Base-by-base conservation (phyloP, 805 yeast genomes). In the Saccharomycopsis microspora region DNA sequence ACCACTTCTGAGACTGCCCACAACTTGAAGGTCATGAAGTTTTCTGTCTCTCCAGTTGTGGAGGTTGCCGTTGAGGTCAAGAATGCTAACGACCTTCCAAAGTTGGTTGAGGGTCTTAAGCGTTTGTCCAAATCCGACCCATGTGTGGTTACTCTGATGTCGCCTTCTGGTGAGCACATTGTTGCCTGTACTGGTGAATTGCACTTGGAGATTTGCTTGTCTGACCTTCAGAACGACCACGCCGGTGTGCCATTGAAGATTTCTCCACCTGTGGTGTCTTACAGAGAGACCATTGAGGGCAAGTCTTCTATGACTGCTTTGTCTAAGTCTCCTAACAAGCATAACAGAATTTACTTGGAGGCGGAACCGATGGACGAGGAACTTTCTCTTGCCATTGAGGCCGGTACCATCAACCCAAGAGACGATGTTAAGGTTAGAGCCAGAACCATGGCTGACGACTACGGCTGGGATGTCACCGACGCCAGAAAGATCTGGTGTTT, bases 401-500 rank as follows among this genome's bases (percentile, higher is more conserved):
- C 68, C 56, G 97, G 97, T 78, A 80, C 77, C 71, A 76, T 90
- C 69, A 76, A 79, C 74, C 85, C 97, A 70, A 83, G 90, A 75
- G 97, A 90, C 66, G 98, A 90, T 78, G 79, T 90, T 86, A 90
- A 90, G 82, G 85, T 86, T 64, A 89, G 98, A 81, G 98, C 97
- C 64, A 89, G 97, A 83, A 65, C 86, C 69, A 78, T 90, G 80
- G 97, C 97, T 69, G 97, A 90, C 71, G 96, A 93, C 71, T 93
- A 73, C 83, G 96, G 90, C 63, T 90, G 98, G 98, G 97, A 90
- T 70, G 97, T 93, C 70, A 81, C 96, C 63, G 98, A 90, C 69
- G 98, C 97, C 75, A 89, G 98, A 85, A 90, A 93, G 93, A 93
- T 90, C 69, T 90, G 98, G 98, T 87, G 96, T 85, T 90, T 90